Percentiles rank a stretch among this genome's conserved stretches.
Conservation (phyloP, 1,284 basidiomycete species). For the Phylloboletellus chloephorus region DNA sequence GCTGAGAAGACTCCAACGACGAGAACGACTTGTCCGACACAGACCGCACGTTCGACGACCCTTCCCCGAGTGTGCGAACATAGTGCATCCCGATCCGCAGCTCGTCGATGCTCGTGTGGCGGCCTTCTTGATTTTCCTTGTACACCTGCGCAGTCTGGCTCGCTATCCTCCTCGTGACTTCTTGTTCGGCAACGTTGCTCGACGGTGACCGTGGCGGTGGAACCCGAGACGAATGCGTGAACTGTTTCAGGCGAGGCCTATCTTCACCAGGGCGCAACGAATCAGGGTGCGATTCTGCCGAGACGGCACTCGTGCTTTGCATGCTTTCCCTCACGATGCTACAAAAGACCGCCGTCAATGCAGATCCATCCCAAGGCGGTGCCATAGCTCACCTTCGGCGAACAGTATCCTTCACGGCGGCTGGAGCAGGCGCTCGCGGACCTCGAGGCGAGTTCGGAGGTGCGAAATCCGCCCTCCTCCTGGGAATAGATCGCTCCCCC, state of each 20-base stretch:
- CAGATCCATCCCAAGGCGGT: background rate
- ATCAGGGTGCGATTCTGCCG: conserved; percentile 32
- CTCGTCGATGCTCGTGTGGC: conserved; percentile 47
- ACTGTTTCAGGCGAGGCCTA: conserved; percentile 65
- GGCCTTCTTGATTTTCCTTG: conserved; percentile 29
- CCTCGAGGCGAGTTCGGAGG: conserved; percentile 41
- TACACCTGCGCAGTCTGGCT: conserved; percentile 65
- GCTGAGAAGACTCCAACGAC: conserved; percentile 54
- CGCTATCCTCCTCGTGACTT: conserved; percentile 41
- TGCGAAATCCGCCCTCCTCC: conserved; percentile 59
- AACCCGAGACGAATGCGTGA: conserved; percentile 64
- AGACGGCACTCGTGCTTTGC: conserved; percentile 33
- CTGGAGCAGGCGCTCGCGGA: conserved; percentile 22
- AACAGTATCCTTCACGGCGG: conserved; percentile 18
- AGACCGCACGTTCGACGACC: conserved; percentile 43
- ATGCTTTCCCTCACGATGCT: conserved; percentile 32
- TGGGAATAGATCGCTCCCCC: conserved; percentile 57
- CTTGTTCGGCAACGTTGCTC: conserved; percentile 27
- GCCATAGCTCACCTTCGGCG: conserved; percentile 24
- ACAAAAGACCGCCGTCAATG: background rate
- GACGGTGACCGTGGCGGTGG: conserved; percentile 47
- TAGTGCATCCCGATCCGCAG: conserved; percentile 64
- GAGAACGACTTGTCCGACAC: conserved; percentile 45
- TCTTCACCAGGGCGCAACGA: conserved; percentile 28
- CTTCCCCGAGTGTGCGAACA: conserved; percentile 59